Evolutionary conservation across 768 basidiomycete genomes (phyloP), one percentile per base, ranked within the genome.

Genomic region (Cystobasidium ongulense): DNA sequence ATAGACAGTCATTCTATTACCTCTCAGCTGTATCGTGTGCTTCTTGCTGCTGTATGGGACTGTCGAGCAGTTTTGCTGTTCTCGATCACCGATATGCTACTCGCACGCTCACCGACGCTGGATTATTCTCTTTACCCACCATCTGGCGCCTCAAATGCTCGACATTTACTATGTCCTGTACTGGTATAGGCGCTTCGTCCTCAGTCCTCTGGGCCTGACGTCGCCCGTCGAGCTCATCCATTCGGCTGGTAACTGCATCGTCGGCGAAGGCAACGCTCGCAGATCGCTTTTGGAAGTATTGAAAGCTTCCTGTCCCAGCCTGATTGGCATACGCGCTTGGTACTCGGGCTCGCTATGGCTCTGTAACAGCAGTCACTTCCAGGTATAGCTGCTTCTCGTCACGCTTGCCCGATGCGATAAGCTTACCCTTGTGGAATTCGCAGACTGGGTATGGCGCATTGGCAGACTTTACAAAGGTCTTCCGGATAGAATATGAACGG

Each of bases 121-220:
- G n/a, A n/a, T n/a, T n/a, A n/a, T n/a, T n/a, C n/a, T n/a, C n/a
- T n/a, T n/a, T n/a, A n/a, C n/a, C n/a, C n/a, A n/a, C n/a, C n/a
- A n/a, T n/a, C n/a, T n/a, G n/a, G n/a, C n/a, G n/a, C n/a, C n/a
- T n/a, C n/a, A n/a, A n/a, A 71, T 71, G 68, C 31, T 71, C 53
- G 54, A 71, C 33, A 25, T 35, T 4, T 36, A 52, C 21, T 59
- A 59, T 17, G 2, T 71, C 31, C 68, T 71, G 36, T 41, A 35
- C 35, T 71, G 68, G 68, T 71, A 71, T 33, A 54, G 68, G 29
- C 52, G 68, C 25, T 18, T 71, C 15, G 50, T 71, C 27, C 68
- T 71, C 35, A 52, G n/a, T 36, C 68, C 68, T 11, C 31, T 71
- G 7, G 68, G 68, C 18, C 38, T 71, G 25, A 71, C 53, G 7